Evolutionary conservation across 2,329 filamentous ascomycete genomes (phyloP).

Genomic region (Didymosphaeria variabile): DNA sequence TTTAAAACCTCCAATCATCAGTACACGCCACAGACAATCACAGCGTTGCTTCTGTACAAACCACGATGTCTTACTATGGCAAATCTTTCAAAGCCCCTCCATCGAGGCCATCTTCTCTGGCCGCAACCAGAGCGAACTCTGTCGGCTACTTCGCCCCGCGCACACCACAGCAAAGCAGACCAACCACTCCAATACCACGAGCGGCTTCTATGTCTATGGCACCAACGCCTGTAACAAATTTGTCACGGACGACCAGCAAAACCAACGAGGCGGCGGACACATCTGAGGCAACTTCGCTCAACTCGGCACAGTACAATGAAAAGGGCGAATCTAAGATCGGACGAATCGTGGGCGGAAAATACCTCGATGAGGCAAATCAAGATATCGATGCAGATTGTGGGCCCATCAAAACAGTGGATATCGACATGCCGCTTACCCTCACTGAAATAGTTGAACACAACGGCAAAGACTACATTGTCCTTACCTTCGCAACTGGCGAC

Average conservation of each 20-base stretch:
- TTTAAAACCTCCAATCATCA: neutral
- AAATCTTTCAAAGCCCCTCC: slow-evolving; percentile 21
- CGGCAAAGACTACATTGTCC: slow-evolving; percentile 36
- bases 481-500: slow-evolving; percentile 37
- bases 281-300: slow-evolving; percentile 11
- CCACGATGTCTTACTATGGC: slow-evolving; percentile 24
- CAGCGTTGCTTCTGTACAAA: neutral
- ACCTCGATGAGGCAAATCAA: slow-evolving; percentile 30
- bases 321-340: slow-evolving; percentile 36
- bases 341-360: slow-evolving; percentile 34
- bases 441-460: slow-evolving; percentile 37
- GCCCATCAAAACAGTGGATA: slow-evolving; percentile 35
- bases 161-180: slow-evolving; percentile 17
- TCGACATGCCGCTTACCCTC: slow-evolving; percentile 38
- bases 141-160: slow-evolving; percentile 15
- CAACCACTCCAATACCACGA: slow-evolving; percentile 19
- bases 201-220: slow-evolving; percentile 21
- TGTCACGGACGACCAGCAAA: slow-evolving; percentile 22
- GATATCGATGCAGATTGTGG: slow-evolving; percentile 36
- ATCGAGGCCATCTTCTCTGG: slow-evolving; percentile 23
- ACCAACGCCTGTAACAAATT: slow-evolving; percentile 20
- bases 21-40: neutral
- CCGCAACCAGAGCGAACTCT: slow-evolving; percentile 22
- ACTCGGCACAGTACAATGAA: slow-evolving; percentile 31
- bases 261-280: neutral